Percentiles rank a stretch among this genome's conserved stretches.
phyloP scores from a whole-genome alignment of 257 asterid species.

The Plantago ovata region DNA sequence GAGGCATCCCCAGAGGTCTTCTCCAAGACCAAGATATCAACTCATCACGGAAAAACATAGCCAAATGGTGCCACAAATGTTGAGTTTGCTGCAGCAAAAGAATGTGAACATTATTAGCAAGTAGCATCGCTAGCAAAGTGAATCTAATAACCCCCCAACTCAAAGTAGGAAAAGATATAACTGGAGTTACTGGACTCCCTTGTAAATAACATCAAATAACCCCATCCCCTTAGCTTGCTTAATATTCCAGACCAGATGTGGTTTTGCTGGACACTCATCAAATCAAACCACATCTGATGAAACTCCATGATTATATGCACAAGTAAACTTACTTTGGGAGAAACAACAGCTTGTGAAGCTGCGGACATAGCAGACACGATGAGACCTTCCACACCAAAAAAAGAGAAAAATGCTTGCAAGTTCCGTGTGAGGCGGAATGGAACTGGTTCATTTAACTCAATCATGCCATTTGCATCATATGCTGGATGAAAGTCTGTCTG shows the following conservation, averaged over 20 bases:
- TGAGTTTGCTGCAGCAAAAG: conserved; percentile 85
- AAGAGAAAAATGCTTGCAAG: conserved; percentile 91
- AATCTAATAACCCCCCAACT: neutral
- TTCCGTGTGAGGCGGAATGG: conserved; percentile 97
- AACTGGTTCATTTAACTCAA: conserved; percentile 91
- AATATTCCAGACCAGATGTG: no score
- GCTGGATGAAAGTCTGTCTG: conserved; percentile 99
- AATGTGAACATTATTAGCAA: conserved; percentile 18
- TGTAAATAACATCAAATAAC: neutral
- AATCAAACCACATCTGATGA: no score
- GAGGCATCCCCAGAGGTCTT: conserved; percentile 84
- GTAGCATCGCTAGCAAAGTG: conserved; percentile 18
- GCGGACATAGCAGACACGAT: conserved; percentile 94
- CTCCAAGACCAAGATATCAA: conserved; percentile 98
- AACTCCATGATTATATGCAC: no score
- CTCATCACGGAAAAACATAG: conserved; percentile 99
- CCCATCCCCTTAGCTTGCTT: neutral
- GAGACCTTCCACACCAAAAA: conserved; percentile 96
- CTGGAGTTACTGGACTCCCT: neutral
- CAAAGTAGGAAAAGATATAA: neutral
- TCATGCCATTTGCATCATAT: conserved; percentile 93
- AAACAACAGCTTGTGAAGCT: conserved; percentile 94
- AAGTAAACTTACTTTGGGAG: conserved; percentile 80
- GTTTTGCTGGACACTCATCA: no score
- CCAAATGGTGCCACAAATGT: conserved; percentile 96